phyloP scores from a whole-genome alignment of 768 basidiomycete species.

The Megacollybia marginata region DNA sequence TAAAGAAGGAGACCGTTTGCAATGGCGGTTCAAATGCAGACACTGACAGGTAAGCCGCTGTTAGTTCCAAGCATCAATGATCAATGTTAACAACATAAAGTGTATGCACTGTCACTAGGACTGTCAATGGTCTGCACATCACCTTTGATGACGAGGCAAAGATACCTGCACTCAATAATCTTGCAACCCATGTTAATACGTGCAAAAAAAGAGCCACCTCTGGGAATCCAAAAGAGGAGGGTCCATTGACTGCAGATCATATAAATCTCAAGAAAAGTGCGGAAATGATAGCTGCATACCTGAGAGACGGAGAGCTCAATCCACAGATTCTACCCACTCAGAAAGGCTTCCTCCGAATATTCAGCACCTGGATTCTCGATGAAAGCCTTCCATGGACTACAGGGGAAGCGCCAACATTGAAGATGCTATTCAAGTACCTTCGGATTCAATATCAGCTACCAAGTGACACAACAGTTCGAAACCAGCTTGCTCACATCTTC shows the following conservation, averaged over 20 bases:
- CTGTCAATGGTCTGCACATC: no score
- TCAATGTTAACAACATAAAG: neutral
- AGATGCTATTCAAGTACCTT: no score
- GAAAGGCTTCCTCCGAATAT: slow-evolving; percentile 21
- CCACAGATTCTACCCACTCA: no score
- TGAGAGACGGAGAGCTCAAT: no score
- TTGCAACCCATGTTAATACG: slow-evolving; percentile 18
- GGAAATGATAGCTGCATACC: no score
- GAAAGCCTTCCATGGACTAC: no score
- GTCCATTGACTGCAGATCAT: neutral
- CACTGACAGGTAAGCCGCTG: slow-evolving; percentile 9
- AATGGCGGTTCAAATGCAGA: slow-evolving; percentile 13
- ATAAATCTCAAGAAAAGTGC: slow-evolving; percentile 11
- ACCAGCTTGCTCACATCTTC: neutral
- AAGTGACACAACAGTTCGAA: neutral
- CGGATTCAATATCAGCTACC: neutral
- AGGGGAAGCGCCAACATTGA: no score
- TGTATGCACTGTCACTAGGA: neutral
- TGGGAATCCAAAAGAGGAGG: neutral
- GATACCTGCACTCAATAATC: slow-evolving; percentile 2
- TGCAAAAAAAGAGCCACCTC: no score
- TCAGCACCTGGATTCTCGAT: slow-evolving; percentile 25
- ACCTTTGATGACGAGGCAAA: slow-evolving; percentile 1
- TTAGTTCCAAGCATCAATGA: neutral
- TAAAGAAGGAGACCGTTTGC: neutral